Evolutionary conservation across 2,329 filamentous ascomycete species (phyloP), one percentile per base, ranked within the genome.

Genomic region (Chaetomiaceae sp.): DNA sequence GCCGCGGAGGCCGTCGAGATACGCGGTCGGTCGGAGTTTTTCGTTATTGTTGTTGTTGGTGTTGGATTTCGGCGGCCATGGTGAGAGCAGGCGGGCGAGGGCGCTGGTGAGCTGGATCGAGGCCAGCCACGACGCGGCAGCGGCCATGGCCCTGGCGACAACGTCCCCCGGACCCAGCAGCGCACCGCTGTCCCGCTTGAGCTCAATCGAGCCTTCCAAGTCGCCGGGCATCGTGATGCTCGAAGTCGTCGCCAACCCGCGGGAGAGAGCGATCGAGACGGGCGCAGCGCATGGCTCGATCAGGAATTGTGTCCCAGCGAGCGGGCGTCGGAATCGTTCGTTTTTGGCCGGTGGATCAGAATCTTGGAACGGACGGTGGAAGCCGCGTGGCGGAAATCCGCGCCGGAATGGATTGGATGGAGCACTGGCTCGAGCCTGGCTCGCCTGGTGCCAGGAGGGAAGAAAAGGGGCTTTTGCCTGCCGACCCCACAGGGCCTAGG

Each of bases 1-100:
- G 3, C 83, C 82, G 58, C 83, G 68, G 12, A 86, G 65, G 12
- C 82, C 82, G 54, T 86, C 82, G 17, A 82, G 69, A 54, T 78
- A 81, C n/a, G 78, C 76, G 5, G 78, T 82, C 15, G 68, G 65
- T 6, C 74, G 66, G 12, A 72, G 62, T 18, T 52, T 51, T n/a
- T 56, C 55, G 8, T 54, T 35, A 5, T 43, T 32, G 12, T 42
- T 39, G 5, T 20, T 42, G 10, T n/a, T 9, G 22, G 6, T 24
- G 22, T 9, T 42, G 2, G 52, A 37, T 15, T 43, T 56, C 6
- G 38, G 38, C 10, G 47, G 45, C 49, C 52, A 51, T 40, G 44
- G 53, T 12, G 39, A 41, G 15, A 49, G 29, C 4, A 51, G 37
- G 33, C 47, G 43, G 30, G 30, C 29, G 22, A 54, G 34, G 20